These are phyloP conservation scores for Malassezia cuniculi DNA, from an alignment of 1,284 basidiomycete species.

Conservation along the genomic window DNA sequence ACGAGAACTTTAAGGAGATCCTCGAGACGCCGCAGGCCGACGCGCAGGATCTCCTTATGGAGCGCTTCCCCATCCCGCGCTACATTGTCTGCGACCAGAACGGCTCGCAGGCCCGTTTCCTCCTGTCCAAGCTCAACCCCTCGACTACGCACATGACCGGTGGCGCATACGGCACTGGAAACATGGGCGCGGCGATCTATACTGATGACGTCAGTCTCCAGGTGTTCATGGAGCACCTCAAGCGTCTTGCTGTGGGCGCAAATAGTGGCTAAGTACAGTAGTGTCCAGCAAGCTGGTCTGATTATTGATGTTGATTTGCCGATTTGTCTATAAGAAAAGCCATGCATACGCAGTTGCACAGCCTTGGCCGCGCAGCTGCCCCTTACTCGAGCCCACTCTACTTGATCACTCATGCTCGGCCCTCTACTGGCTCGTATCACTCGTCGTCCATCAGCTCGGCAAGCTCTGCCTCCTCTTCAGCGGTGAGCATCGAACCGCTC, in stretches of 20 bases:
- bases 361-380: too few species aligned
- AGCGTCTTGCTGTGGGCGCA: slow-evolving; percentile 42
- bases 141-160: slow-evolving; percentile 92
- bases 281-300: too few species aligned
- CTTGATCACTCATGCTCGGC: too few species aligned
- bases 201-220: slow-evolving; percentile 73
- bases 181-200: slow-evolving; percentile 76
- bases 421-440: too few species aligned
- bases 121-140: slow-evolving; percentile 90
- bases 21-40: slow-evolving; percentile 64
- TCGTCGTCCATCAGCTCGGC: slow-evolving; percentile 23
- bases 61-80: slow-evolving; percentile 90
- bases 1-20: slow-evolving; percentile 94
- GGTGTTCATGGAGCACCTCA: slow-evolving; percentile 48
- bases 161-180: slow-evolving; percentile 48
- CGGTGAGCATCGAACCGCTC: slow-evolving; percentile 15
- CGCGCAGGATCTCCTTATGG: slow-evolving; percentile 70
- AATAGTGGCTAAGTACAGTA: slow-evolving; percentile 33
- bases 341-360: too few species aligned
- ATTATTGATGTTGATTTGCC: too few species aligned
- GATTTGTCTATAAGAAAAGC: too few species aligned
- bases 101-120: slow-evolving; percentile 91
- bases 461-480: slow-evolving; percentile 32
- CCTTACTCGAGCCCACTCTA: too few species aligned
- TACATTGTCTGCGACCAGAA: slow-evolving; percentile 98